Evolutionary conservation across 1,284 basidiomycete species (phyloP).

Genomic region (Apiotrichum domesticum): DNA sequence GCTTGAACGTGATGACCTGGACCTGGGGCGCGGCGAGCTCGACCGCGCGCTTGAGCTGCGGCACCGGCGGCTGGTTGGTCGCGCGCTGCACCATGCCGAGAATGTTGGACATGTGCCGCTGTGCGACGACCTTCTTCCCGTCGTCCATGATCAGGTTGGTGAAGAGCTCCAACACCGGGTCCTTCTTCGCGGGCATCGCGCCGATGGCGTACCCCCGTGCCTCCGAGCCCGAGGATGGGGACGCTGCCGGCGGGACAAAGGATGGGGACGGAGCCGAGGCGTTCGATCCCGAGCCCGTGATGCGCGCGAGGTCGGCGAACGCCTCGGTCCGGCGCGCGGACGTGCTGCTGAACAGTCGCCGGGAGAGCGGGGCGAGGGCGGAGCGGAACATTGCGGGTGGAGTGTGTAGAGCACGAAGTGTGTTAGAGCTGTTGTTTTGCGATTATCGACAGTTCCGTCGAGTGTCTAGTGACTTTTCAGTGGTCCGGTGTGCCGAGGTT

Average conservation of each 20-base stretch:
- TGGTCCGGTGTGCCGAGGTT: too few relatives aligned
- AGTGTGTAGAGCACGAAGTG: too few relatives aligned
- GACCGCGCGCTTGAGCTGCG: constrained; percentile 68
- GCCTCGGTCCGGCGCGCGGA: constrained; percentile 5
- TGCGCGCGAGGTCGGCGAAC: constrained; percentile 15
- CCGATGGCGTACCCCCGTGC: constrained; percentile 31
- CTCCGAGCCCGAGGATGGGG: neutral
- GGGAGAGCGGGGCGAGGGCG: constrained; percentile 1
- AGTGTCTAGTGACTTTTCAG: too few relatives aligned
- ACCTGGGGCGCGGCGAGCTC: constrained; percentile 62
- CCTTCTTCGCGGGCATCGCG: constrained; percentile 60
- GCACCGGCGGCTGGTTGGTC: constrained; percentile 66
- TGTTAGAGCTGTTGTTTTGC: neutral
- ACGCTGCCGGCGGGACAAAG: neutral
- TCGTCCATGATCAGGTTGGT: constrained; percentile 61
- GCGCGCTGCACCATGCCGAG: constrained; percentile 57
- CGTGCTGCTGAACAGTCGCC: constrained; percentile 5
- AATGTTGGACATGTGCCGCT: constrained; percentile 56
- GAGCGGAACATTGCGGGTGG: constrained; percentile 2
- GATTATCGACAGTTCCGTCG: neutral
- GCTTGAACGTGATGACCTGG: constrained; percentile 51
- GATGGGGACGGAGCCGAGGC: neutral
- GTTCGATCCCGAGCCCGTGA: constrained; percentile 1
- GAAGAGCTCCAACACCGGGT: constrained; percentile 69
- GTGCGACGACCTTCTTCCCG: constrained; percentile 64